phyloP scores from a whole-genome alignment of 2,329 filamentous ascomycete genomes.

The Claviceps cyperi region DNA sequence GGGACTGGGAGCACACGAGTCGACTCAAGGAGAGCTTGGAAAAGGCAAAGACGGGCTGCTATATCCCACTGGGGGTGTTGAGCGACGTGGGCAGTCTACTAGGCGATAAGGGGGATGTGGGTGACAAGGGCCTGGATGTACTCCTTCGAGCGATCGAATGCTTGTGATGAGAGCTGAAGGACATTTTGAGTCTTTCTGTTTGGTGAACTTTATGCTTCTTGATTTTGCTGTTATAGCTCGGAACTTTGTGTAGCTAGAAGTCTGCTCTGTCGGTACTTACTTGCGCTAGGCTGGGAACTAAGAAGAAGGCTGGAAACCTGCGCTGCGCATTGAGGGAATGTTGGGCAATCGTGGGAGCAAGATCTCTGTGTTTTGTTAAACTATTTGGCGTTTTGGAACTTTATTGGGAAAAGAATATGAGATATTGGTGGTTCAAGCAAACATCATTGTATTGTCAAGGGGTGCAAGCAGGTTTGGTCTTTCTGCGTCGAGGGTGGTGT shows the following conservation, averaged over 20 bases:
- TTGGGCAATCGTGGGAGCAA: background rate
- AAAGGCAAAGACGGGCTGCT: conserved; percentile 61
- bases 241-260: no score
- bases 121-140: conserved; percentile 40
- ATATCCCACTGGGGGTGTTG: conserved; percentile 70
- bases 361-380: background rate
- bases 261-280: background rate
- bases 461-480: no score
- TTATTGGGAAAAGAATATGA: no score
- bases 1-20: conserved; percentile 90
- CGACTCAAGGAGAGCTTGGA: conserved; percentile 79
- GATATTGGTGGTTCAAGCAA: no score
- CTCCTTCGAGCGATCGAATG: conserved; percentile 45
- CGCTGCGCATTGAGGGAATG: background rate
- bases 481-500: no score
- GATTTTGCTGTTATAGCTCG: background rate
- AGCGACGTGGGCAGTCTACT: conserved; percentile 77
- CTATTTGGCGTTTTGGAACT: background rate
- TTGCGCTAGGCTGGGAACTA: background rate
- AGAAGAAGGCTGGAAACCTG: no score
- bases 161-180: conserved; percentile 23
- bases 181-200: no score
- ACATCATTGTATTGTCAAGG: no score
- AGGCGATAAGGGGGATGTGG: conserved; percentile 38
- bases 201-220: background rate